phyloP scores from a whole-genome alignment of 768 basidiomycete genomes.

The Boletellus ananas region DNA sequence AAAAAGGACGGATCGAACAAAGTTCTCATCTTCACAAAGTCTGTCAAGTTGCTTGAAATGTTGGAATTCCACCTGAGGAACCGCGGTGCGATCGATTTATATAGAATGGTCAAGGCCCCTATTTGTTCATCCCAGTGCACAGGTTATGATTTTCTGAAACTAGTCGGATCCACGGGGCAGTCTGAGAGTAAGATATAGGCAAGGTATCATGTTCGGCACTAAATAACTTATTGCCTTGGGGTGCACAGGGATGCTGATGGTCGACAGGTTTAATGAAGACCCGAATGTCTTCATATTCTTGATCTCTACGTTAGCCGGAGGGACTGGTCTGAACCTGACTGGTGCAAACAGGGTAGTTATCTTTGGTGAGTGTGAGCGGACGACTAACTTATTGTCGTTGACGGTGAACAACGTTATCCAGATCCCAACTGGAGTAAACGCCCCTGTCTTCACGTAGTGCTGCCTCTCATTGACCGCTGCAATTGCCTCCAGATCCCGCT shows the following conservation, averaged over 20 bases:
- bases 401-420: slow-evolving; percentile 22
- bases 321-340: slow-evolving; percentile 86
- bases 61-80: slow-evolving; percentile 69
- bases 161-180: slow-evolving; percentile 76
- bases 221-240: slow-evolving; percentile 1
- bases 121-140: not conserved
- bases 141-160: slow-evolving; percentile 62
- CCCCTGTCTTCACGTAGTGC: slow-evolving; percentile 2
- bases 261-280: slow-evolving; percentile 79
- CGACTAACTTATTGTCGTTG: not conserved
- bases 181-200: slow-evolving; percentile 51
- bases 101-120: not conserved
- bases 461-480: not conserved
- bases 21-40: slow-evolving; percentile 91
- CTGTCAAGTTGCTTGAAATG: slow-evolving; percentile 86
- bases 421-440: slow-evolving; percentile 95
- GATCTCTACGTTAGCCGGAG: slow-evolving; percentile 89
- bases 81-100: slow-evolving; percentile 36
- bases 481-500: slow-evolving; percentile 70
- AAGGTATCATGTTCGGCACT: not conserved
- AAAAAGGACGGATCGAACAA: slow-evolving; percentile 69
- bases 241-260: slow-evolving; percentile 71
- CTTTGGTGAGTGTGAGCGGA: slow-evolving; percentile 52
- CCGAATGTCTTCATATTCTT: slow-evolving; percentile 74
- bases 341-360: slow-evolving; percentile 94